Evolutionary conservation across 1,139 yeast species (phyloP).

Genomic region (Geotrichum histeridarum): DNA sequence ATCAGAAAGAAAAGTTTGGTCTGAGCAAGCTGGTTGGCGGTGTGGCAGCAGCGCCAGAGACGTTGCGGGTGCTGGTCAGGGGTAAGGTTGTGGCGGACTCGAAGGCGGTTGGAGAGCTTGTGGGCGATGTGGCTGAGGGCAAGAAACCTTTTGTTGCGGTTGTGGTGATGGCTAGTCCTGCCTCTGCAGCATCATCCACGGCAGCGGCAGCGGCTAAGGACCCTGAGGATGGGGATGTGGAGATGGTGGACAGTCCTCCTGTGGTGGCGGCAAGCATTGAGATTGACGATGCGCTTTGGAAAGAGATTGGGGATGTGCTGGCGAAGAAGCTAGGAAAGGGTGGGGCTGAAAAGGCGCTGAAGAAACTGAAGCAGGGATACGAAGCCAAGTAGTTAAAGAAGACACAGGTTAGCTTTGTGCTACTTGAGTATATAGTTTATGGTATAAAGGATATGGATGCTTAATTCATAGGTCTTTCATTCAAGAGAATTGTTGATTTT

Average conservation of each 20-base stretch:
- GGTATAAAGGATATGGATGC: no score
- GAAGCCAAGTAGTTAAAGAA: not conserved
- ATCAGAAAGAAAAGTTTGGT: no score
- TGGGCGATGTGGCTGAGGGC: not conserved
- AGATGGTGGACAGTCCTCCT: not conserved
- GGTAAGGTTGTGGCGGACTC: conserved; percentile 14
- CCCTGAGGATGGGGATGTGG: not conserved
- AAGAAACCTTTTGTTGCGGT: not conserved
- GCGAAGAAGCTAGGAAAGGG: not conserved
- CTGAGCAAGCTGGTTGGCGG: no score
- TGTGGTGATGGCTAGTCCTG: conserved; percentile 4
- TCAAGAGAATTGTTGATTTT: no score
- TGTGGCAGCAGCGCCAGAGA: no score
- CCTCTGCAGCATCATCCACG: not conserved
- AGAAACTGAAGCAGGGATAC: conserved; percentile 4
- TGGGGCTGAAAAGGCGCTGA: not conserved
- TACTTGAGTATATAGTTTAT: no score
- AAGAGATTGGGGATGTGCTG: conserved; percentile 2
- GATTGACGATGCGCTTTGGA: not conserved
- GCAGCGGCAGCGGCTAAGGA: not conserved
- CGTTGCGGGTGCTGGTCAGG: conserved; percentile 5
- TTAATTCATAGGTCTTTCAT: no score
- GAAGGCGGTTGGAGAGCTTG: not conserved
- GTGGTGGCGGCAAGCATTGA: not conserved
- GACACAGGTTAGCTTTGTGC: no score